Base-by-base conservation (phyloP, 2,329 filamentous ascomycete species). In the Sclerotinia spermophila region DNA sequence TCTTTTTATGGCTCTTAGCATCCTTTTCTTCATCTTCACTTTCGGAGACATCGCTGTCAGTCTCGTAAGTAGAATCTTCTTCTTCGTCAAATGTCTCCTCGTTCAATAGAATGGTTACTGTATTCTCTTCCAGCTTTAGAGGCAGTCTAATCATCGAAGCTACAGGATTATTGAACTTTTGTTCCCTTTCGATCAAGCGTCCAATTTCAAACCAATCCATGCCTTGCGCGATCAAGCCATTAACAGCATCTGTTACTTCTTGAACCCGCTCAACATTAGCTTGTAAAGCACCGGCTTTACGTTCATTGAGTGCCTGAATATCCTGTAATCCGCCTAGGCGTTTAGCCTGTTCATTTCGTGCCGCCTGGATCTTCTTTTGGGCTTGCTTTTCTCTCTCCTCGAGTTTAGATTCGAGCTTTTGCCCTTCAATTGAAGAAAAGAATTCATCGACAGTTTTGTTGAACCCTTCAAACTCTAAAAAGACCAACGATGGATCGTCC, bases 131-230 rank as follows among this genome's bases (percentile, higher is more conserved):
- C 4, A 99, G 84, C 76, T 96, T 97, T 66, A 99, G 82, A 0
- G 96, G 95, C 27, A 97, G 82, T 78, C 92, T 92, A 77, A 99
- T 97, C 59, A 94, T 89, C 71, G 91, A 86, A 1, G 96, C 96
- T 11, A 99, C 94, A 0, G 92, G 88, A 74, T 99, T 99, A 40
- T 88, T 85, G 64, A 90, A 86, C 72, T 85, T 88, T 79, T 96
- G 92, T 79, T 98, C 95, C 74, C 93, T 87, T 79, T 97, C 93
- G 67, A 99, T 92, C 73, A 99, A 82, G 71, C 91, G 92, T 15
- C 88, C 93, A 76, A 98, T 94, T 74, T 97, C 92, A 17, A 93
- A 89, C 96, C 96, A 99, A 77, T 99, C 96, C 94, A 98, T 98
- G 17, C 95, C 95, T 78, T 97, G 93, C 7, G 88, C 88, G 72